Base-by-base conservation (phyloP, 116 monocot genomes). In the Posidonia oceanica region DNA sequence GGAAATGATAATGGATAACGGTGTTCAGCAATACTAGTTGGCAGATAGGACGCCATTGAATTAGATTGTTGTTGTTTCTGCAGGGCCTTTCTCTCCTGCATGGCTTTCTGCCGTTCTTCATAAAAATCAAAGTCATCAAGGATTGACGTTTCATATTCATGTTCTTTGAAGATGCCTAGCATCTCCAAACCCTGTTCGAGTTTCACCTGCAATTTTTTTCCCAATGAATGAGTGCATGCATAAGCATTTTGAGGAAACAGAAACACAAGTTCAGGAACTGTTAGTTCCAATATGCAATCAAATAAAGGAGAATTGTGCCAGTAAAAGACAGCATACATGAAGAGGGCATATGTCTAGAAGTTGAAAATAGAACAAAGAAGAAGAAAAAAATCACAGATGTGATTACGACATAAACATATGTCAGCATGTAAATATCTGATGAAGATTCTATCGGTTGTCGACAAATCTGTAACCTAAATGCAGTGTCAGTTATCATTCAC, bases 81-180 rank as follows among this genome's bases (percentile, higher is more conserved):
- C 74, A 77, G 83, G 8, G 64, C 37, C 23, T 76, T 86, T 51
- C 85, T 78, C 74, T 91, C 85, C 68, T 82, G 82, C 87, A 91
- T 81, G 10, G 87, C 83, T 67, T 85, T 91, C 79, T 96, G 77
- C 22, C 96, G 73, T 48, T 89, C 85, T 73, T 96, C 96, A 13
- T 91, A 96, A 69, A 91, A 96, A 13, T 76, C 78, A 15, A 96
- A 96, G 62, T 91, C 96, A 65, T 96, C 89, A 15, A 96, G 89
- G 22, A 96, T 83, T 13, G 86, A 88, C 64, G 75, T 61, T 11
- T 85, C 82, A 18, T 78, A 70, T 71, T 96, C 87, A 68, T 96
- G 73, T 11, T 80, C 82, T 69, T 89, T 91, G 62, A 96, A 89
- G 61, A 91, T 78, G 54, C 69, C 77, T 64, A 96, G 79, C 85